phyloP scores from a whole-genome alignment of 2,329 filamentous ascomycete genomes.

The Blumeria hordei region DNA sequence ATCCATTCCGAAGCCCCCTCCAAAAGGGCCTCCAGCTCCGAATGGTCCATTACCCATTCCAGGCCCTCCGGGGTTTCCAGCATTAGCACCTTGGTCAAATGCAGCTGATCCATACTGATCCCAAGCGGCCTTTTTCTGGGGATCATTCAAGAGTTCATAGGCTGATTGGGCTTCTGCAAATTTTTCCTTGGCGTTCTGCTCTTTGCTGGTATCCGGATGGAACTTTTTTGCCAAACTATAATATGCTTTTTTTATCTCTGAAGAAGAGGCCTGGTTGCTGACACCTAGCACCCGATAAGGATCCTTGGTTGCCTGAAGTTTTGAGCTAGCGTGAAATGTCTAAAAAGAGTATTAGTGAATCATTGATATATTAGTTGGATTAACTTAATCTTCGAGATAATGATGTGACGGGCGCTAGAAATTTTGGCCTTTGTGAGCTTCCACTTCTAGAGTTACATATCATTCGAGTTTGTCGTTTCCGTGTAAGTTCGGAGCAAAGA shows the following conservation, averaged over 20 bases:
- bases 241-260: conserved; percentile 95
- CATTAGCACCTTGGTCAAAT: conserved; percentile 48
- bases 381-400: too few relatives aligned
- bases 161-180: conserved; percentile 83
- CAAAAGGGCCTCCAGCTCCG: conserved; percentile 33
- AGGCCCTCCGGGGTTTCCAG: conserved; percentile 21
- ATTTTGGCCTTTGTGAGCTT: too few relatives aligned
- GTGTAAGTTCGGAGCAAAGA: conserved; percentile 6
- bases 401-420: too few relatives aligned
- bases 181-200: conserved; percentile 74
- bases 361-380: too few relatives aligned
- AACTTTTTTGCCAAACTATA: conserved; percentile 94
- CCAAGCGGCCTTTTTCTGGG: conserved; percentile 78
- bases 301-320: conserved; percentile 28
- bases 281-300: conserved; percentile 79
- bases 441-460: conserved; percentile 4
- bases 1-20: conserved; percentile 43
- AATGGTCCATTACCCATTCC: conserved; percentile 16
- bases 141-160: conserved; percentile 81
- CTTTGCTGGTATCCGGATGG: conserved; percentile 96
- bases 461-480: conserved; percentile 6
- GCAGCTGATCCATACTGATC: conserved; percentile 76
- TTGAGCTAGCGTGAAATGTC: conserved; percentile 14
- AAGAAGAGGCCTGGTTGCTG: conserved; percentile 49
- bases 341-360: conserved; percentile 2